A percentile compares a stretch with the other conserved stretches of the same genome.
Evolutionary conservation across 805 yeast species (phyloP).

Genomic region (Cyberlindnera xylosilytica): DNA sequence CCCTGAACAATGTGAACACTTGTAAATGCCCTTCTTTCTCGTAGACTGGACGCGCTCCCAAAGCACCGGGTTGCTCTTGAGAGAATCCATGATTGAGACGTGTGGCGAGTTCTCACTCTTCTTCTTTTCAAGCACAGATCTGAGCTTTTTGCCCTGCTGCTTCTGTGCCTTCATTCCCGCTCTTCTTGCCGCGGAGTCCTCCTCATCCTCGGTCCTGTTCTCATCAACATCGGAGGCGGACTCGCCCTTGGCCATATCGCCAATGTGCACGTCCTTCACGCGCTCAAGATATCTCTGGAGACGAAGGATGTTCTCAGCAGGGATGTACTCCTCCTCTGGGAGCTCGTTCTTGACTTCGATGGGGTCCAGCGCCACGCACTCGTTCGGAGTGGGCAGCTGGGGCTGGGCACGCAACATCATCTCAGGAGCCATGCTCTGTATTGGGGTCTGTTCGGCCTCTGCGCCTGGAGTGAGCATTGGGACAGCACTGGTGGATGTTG

Average conservation of each 20-base stretch:
- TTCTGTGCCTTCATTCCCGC: not conserved
- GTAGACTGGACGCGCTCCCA: slow-evolving; percentile 30
- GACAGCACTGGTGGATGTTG: too few species aligned
- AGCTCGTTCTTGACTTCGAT: too few species aligned
- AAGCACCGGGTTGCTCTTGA: slow-evolving; percentile 26
- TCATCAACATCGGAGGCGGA: not conserved
- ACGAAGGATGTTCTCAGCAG: not conserved
- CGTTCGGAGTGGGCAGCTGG: too few species aligned
- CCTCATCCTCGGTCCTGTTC: not conserved
- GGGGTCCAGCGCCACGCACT: not conserved
- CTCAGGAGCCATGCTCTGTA: too few species aligned
- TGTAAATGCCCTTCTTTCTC: slow-evolving; percentile 41
- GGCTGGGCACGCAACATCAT: too few species aligned
- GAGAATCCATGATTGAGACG: slow-evolving; percentile 21
- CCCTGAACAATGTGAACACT: slow-evolving; percentile 45
- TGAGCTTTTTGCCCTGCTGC: not conserved
- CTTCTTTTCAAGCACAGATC: not conserved
- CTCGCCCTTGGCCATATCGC: not conserved
- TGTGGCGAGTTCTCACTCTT: too few species aligned
- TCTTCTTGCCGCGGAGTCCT: not conserved
- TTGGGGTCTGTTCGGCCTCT: too few species aligned
- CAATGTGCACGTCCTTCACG: slow-evolving; percentile 3
- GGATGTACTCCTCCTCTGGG: not conserved
- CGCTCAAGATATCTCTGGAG: slow-evolving; percentile 1
- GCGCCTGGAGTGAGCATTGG: too few species aligned